Base-by-base conservation (phyloP, 129 eudicot species). In the Saposhnikovia divaricata region DNA sequence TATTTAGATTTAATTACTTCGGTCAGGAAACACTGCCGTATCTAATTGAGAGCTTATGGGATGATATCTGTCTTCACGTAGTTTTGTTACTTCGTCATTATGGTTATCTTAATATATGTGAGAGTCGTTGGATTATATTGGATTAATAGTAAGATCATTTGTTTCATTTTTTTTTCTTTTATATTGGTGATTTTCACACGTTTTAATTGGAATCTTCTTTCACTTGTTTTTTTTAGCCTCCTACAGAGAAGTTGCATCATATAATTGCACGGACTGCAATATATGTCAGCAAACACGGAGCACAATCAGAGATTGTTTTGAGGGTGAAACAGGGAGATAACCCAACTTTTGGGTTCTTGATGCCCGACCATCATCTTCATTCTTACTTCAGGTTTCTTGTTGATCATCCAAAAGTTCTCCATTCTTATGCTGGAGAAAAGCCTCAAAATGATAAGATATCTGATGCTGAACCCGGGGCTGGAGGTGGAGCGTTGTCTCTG, bases 261-360 rank as follows among this genome's bases (percentile, higher is more conserved):
- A 96, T 96, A 42, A 92, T 96, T 82, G 89, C 97, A 71, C 89
- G 98, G 88, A 96, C 99, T 69, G 97, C 99, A 72, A 83, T 85
- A 25, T 96, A 90, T 86, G 99, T 96, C 81, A 84, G 98, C 86
- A 89, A 90, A 79, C 89, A 96, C 82, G 99, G 99, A 75, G 99
- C 98, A 75, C 99, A 96, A 81, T 92, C 99, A 72, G 99, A 96
- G 84, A 96, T 96, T 53, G 79, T 96, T 84, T 61, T 96, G 82
- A 85, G 99, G 86, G 99, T 96, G 81, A 96, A 92, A 82, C 99
- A 96, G 86, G 99, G 99, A 82, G 92, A 96, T 82, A 96, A 96
- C 63, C 99, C 99, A 6, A 89, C 98, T 12, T 96, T 96, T 90
- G 99, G 99, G 27, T 96, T 96, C 88, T 87, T 96, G 83, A 90